Base-by-base conservation (phyloP, 2,329 filamentous ascomycete genomes). In the Diaporthe sp. region DNA sequence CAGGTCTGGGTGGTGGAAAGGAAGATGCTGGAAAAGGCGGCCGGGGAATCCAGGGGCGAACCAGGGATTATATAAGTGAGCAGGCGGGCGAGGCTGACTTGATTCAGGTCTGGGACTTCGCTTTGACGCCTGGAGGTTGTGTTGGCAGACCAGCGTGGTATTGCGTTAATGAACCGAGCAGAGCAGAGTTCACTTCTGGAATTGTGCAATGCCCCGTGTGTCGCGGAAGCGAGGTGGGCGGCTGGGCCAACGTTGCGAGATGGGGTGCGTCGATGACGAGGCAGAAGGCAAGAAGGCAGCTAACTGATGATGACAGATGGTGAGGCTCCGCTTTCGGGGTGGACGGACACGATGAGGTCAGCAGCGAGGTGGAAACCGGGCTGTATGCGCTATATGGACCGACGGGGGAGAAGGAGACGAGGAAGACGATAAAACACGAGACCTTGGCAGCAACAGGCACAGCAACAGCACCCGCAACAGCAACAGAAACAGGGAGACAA, bases 1-100 rank as follows among this genome's bases (percentile, higher is more conserved):
- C 53, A 70, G 59, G 69, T 65, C 44, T 75, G 55, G 74, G 39
- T 28, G 44, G 44, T 44, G 55, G 53, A 71, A 76, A 72, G 74
- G 76, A 77, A 77, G 74, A 76, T 76, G 76, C 74, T 77, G 74
- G 76, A 73, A 77, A 62, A 31, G 74, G 74, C 76, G 75, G 75
- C 75, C 71, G 71, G 72, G 58, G 61, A 53, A 42, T 69, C 65
- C 65, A 69, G 69, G 53, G 58, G 73, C 67, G 57, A 69, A 68
- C 73, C 61, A 70, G 69, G 65, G 65, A 69, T 69, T 69, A 68
- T 69, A 69, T 51, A 68, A 61, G 55, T 39, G 53, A 51, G 67
- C 31, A 58, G 53, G 72, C 42, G 59, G 65, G 65, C 49, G 65
- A 69, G 65, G 65, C 65, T 69, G 65, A 69, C 65, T 69, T 69